Conservation (phyloP, 495 filamentous ascomycete genomes). For the Aspergillus mulundensis region DNA sequence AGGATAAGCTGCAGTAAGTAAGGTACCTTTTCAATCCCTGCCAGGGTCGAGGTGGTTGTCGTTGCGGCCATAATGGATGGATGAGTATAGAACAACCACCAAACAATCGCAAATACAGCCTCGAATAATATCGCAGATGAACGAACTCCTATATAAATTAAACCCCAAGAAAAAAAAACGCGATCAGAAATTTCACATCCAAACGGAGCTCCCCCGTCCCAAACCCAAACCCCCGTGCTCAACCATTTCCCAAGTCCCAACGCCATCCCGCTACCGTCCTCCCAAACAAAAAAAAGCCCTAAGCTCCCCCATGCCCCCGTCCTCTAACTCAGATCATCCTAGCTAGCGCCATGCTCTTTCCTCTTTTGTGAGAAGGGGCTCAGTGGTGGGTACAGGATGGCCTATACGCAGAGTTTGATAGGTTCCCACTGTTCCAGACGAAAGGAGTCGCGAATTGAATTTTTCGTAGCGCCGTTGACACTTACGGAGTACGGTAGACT, state of each 20-base stretch:
- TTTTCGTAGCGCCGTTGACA: background rate
- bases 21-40: slow-evolving; percentile 1
- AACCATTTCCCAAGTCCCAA: background rate
- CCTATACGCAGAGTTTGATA: background rate
- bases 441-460: background rate
- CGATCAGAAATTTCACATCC: background rate
- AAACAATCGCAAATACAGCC: too few species aligned
- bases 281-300: background rate
- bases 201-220: background rate
- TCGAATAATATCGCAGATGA: too few species aligned
- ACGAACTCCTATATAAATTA: too few species aligned
- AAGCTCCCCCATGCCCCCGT: background rate
- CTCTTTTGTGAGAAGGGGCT: background rate
- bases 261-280: background rate
- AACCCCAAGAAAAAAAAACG: background rate
- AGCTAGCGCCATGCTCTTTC: background rate
- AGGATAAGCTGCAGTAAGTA: background rate
- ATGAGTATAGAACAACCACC: too few species aligned
- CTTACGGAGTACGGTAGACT: too few species aligned
- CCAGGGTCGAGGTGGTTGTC: background rate
- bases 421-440: background rate
- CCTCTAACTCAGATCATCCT: background rate
- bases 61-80: background rate
- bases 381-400: background rate
- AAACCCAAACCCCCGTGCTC: background rate